A percentile compares a stretch with the other conserved stretches of the same genome.
Evolutionary conservation across 2,329 filamentous ascomycete species (phyloP).

Genomic region (Sclerotinia sclerotiorum): DNA sequence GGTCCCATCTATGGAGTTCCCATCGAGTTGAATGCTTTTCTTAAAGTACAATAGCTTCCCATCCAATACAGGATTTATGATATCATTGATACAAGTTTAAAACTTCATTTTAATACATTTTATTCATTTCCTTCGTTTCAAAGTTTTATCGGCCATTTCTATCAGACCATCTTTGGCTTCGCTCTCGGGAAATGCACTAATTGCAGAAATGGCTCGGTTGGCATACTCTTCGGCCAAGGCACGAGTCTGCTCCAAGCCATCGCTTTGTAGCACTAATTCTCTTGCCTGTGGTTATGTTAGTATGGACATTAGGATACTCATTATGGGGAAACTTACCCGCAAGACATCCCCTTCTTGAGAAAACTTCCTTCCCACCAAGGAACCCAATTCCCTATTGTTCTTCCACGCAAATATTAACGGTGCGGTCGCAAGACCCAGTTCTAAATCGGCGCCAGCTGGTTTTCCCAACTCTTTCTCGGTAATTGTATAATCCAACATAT

Average conservation of each 20-base stretch:
- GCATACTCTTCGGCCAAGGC: slow-evolving; percentile 88
- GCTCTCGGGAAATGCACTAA: slow-evolving; percentile 83
- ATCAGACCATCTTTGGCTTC: slow-evolving; percentile 89
- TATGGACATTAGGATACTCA: not conserved
- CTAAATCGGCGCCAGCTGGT: slow-evolving; percentile 89
- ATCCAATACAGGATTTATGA: slow-evolving; percentile 4
- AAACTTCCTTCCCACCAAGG: slow-evolving; percentile 90
- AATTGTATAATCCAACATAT: slow-evolving; percentile 95
- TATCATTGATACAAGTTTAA: slow-evolving; percentile 27
- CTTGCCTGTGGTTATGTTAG: slow-evolving; percentile 63
- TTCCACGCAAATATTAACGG: slow-evolving; percentile 96
- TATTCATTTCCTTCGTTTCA: slow-evolving; percentile 78
- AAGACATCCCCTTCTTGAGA: slow-evolving; percentile 77
- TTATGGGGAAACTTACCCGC: slow-evolving; percentile 59
- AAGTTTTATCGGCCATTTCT: slow-evolving; percentile 91
- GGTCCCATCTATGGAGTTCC: slow-evolving; percentile 9
- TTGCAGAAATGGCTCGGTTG: slow-evolving; percentile 82
- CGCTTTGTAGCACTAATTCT: slow-evolving; percentile 76
- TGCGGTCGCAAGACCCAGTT: slow-evolving; percentile 89
- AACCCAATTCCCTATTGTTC: slow-evolving; percentile 77
- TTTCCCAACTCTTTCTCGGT: slow-evolving; percentile 85
- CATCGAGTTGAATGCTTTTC: slow-evolving; percentile 19
- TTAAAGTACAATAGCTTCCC: slow-evolving; percentile 17
- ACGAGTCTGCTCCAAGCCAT: slow-evolving; percentile 89
- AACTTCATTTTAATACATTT: slow-evolving; percentile 15